A percentile compares a stretch with the other conserved stretches of the same genome.
phyloP scores from a whole-genome alignment of 2,329 filamentous ascomycete genomes.

The Macrophomina tecta region DNA sequence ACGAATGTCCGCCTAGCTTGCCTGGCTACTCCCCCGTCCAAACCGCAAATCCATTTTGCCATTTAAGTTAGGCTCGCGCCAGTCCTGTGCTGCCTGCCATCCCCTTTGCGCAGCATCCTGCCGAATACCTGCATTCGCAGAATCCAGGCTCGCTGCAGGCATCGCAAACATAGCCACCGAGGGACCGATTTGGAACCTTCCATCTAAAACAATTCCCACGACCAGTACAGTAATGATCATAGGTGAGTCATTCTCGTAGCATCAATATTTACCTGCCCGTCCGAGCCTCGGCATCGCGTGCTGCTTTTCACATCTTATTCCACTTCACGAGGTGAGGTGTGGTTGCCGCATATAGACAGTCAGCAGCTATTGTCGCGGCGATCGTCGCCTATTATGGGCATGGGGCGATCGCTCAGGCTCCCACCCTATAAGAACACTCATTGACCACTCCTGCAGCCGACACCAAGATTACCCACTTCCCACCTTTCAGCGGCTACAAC shows the following conservation, averaged over 20 bases:
- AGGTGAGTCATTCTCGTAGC: constrained; percentile 17
- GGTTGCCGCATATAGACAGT: constrained; percentile 11
- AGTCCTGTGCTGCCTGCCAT: constrained; percentile 12
- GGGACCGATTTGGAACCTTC: constrained; percentile 19
- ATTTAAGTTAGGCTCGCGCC: constrained; percentile 23
- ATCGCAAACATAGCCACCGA: not conserved
- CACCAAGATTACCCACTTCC: constrained; percentile 48
- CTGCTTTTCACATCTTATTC: not conserved
- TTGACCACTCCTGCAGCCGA: constrained; percentile 44
- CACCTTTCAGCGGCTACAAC: constrained; percentile 47
- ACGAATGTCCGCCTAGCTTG: constrained; percentile 40
- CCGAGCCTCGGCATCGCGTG: constrained; percentile 1
- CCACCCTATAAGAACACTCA: constrained; percentile 23
- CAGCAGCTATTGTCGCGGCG: constrained; percentile 20
- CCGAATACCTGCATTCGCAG: constrained; percentile 8
- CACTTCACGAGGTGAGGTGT: not conserved
- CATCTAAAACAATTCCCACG: constrained; percentile 8
- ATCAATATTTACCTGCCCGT: not conserved
- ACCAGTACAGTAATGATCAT: constrained; percentile 27
- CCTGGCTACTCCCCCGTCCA: constrained; percentile 31
- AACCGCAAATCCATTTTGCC: constrained; percentile 22
- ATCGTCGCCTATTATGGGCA: constrained; percentile 22
- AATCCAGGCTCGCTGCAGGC: constrained; percentile 17
- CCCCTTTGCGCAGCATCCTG: constrained; percentile 9
- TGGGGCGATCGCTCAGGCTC: constrained; percentile 6